A percentile compares a stretch with the other conserved stretches of the same genome.
phyloP scores from a whole-genome alignment of 208 protist species.

The Trypanosoma melophagium region DNA sequence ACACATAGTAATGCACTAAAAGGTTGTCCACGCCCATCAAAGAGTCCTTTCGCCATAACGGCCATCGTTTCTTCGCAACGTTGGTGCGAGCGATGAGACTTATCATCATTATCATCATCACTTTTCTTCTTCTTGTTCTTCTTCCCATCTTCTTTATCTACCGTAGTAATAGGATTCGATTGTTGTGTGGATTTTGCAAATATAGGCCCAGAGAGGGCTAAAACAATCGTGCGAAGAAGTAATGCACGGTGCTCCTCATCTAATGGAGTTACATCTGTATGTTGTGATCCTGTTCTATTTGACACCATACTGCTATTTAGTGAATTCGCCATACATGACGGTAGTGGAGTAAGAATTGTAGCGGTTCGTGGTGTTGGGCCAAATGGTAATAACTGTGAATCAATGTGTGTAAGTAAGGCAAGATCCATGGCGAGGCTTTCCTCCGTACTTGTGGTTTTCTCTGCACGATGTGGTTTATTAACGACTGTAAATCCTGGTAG shows the following conservation, averaged over 20 bases:
- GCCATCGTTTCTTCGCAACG: slow-evolving; percentile 2
- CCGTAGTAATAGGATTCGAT: background rate
- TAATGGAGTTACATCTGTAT: background rate
- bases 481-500: slow-evolving; percentile 6
- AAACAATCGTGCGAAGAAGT: slow-evolving; percentile 20
- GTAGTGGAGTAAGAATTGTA: no score
- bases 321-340: no score
- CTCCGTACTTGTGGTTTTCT: background rate
- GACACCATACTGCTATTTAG: no score
- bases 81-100: background rate
- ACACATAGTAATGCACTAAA: slow-evolving; percentile 3
- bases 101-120: background rate
- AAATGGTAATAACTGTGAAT: no score
- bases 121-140: background rate
- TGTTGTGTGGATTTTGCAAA: background rate
- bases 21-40: background rate
- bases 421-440: background rate
- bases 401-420: background rate
- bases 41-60: slow-evolving; percentile 10
- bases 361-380: no score
- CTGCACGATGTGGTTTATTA: background rate
- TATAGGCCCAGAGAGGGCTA: slow-evolving; percentile 17
- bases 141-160: background rate
- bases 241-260: slow-evolving; percentile 8
- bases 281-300: no score